Evolutionary conservation across 805 yeast genomes (phyloP).

Genomic region (Clavispora asparagi): DNA sequence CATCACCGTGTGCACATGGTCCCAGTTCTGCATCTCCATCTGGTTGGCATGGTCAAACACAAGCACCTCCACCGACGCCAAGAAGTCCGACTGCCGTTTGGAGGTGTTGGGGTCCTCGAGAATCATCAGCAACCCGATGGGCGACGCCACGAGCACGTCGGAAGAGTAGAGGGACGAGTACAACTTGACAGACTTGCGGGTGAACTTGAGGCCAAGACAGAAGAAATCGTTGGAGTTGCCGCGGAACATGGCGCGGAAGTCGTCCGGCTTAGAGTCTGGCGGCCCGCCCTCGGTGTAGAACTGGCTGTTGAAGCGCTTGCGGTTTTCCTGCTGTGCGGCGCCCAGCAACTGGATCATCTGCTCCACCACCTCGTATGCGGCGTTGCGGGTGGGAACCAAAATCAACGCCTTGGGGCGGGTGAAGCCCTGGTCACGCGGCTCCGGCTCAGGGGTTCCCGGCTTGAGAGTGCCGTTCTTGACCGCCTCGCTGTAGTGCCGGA

Average conservation of each 20-base stretch:
- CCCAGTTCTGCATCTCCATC: constrained; percentile 89
- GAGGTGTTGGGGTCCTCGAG: constrained; percentile 55
- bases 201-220: constrained; percentile 84
- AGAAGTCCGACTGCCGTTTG: constrained; percentile 70
- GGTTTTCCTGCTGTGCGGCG: constrained; percentile 73
- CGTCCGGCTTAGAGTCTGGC: constrained; percentile 66
- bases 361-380: constrained; percentile 65
- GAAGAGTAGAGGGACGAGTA: constrained; percentile 80
- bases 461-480: constrained; percentile 35
- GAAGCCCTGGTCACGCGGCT: constrained; percentile 88
- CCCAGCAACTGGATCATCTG: constrained; percentile 59
- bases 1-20: constrained; percentile 62
- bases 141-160: constrained; percentile 86
- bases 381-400: constrained; percentile 76
- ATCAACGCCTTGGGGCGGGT: constrained; percentile 87
- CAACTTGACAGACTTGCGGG: constrained; percentile 79
- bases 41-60: constrained; percentile 82
- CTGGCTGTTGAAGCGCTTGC: constrained; percentile 65
- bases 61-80: constrained; percentile 81
- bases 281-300: constrained; percentile 51
- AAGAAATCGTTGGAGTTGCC: constrained; percentile 93
- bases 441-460: constrained; percentile 40
- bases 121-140: constrained; percentile 75
- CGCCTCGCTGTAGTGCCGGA: constrained; percentile 39
- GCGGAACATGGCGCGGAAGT: constrained; percentile 70